These are phyloP conservation scores for Xylariaceae sp. DNA, from an alignment of 2,329 filamentous ascomycete genomes.

Conservation along the genomic window DNA sequence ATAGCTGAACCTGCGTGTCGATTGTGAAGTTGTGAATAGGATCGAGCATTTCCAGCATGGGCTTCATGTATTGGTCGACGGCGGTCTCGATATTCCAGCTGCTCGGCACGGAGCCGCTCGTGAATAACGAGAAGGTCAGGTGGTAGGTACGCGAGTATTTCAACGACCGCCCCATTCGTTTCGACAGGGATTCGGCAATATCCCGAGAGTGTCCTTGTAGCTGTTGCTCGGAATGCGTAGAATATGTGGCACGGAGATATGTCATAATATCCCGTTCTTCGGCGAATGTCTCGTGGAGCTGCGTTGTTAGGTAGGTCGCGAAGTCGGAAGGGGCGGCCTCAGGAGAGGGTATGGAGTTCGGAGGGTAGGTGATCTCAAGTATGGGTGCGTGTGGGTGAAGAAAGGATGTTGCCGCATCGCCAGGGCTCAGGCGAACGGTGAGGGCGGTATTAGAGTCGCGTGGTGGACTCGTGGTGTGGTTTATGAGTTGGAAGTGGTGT, in stretches of 20 bases:
- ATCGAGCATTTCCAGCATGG: slow-evolving; percentile 76
- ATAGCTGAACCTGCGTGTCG: slow-evolving; percentile 94
- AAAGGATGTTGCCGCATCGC: slow-evolving; percentile 60
- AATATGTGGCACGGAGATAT: slow-evolving; percentile 66
- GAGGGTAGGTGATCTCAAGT: slow-evolving; percentile 77
- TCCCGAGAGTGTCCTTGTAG: slow-evolving; percentile 53
- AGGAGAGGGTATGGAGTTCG: slow-evolving; percentile 66
- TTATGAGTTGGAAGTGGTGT: slow-evolving; percentile 72
- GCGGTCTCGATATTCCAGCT: slow-evolving; percentile 90
- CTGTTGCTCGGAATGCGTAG: slow-evolving; percentile 52
- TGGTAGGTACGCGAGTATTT: slow-evolving; percentile 95
- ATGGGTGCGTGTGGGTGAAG: slow-evolving; percentile 71
- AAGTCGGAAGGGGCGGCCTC: slow-evolving; percentile 73
- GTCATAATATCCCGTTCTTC: slow-evolving; percentile 89
- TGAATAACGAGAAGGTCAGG: slow-evolving; percentile 93
- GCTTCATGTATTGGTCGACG: slow-evolving; percentile 77
- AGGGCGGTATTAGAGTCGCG: slow-evolving; percentile 60
- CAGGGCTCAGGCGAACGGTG: slow-evolving; percentile 70
- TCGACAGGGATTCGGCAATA: slow-evolving; percentile 59
- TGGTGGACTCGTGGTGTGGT: slow-evolving; percentile 28
- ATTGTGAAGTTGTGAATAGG: slow-evolving; percentile 94
- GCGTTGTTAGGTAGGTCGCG: slow-evolving; percentile 75
- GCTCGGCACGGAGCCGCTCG: slow-evolving; percentile 74
- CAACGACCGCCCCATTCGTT: slow-evolving; percentile 80
- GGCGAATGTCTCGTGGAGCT: slow-evolving; percentile 76